Evolutionary conservation across 2,329 filamentous ascomycete species (phyloP).

Genomic region (Neonectria punicea): DNA sequence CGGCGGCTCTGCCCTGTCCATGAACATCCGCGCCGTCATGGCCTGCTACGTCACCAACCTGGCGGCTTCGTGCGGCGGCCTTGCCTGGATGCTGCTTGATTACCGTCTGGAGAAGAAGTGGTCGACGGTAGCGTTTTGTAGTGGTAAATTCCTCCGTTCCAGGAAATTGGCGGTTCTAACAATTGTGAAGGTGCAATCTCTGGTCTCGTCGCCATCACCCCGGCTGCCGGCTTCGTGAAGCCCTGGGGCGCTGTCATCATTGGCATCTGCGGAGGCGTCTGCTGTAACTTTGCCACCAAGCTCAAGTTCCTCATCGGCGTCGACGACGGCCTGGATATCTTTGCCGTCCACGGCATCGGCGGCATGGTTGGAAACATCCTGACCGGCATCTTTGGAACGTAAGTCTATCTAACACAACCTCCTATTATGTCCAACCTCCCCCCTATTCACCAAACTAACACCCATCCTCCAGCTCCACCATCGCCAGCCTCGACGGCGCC

Average conservation of each 20-base stretch:
- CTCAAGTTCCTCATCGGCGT: slow-evolving; percentile 78
- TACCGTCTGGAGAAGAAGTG: slow-evolving; percentile 94
- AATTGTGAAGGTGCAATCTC: slow-evolving; percentile 67
- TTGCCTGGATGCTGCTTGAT: slow-evolving; percentile 87
- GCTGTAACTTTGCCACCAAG: slow-evolving; percentile 89
- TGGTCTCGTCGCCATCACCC: slow-evolving; percentile 87
- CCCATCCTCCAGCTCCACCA: slow-evolving; percentile 64
- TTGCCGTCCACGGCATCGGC: slow-evolving; percentile 88
- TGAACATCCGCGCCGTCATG: slow-evolving; percentile 90
- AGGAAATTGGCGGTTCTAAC: too few species aligned
- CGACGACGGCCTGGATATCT: slow-evolving; percentile 90
- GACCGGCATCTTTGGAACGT: slow-evolving; percentile 81
- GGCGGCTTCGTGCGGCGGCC: slow-evolving; percentile 81
- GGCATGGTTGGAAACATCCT: slow-evolving; percentile 83
- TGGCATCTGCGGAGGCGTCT: slow-evolving; percentile 68
- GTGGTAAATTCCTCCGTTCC: slow-evolving; percentile 58
- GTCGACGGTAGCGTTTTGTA: slow-evolving; percentile 94
- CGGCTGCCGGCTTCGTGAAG: slow-evolving; percentile 83
- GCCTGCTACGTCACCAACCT: slow-evolving; percentile 90
- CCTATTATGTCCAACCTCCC: not conserved
- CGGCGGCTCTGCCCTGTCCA: slow-evolving; percentile 81
- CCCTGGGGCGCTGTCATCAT: slow-evolving; percentile 69
- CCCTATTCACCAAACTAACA: slow-evolving; percentile 29
- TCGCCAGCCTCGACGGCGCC: slow-evolving; percentile 78
- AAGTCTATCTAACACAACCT: slow-evolving; percentile 44